Conservation (phyloP, 2,329 filamentous ascomycete genomes). For the Lecanosticta acicola region DNA sequence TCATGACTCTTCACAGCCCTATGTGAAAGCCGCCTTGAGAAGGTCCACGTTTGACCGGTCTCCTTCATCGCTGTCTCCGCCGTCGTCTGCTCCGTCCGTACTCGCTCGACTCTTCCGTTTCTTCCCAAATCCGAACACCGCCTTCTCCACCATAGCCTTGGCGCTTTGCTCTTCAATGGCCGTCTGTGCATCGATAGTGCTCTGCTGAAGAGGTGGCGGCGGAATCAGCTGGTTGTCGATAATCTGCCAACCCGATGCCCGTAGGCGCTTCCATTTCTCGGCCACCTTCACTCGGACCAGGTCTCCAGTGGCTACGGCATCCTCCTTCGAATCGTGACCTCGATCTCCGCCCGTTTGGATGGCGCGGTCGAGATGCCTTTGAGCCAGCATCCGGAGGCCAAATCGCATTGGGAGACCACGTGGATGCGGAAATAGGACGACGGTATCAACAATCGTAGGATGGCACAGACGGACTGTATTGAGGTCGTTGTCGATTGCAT, state of each 20-base stretch:
- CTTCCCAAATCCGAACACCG: constrained; percentile 3
- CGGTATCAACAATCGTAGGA: constrained; percentile 77
- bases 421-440: constrained; percentile 74
- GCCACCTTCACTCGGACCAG: constrained; percentile 67
- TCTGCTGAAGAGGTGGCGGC: constrained; percentile 7
- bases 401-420: constrained; percentile 70
- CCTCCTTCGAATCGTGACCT: constrained; percentile 90
- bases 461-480: constrained; percentile 82
- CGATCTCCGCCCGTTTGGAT: constrained; percentile 66
- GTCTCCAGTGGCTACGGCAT: constrained; percentile 83
- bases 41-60: no score
- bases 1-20: no score
- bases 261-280: constrained; percentile 64
- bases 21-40: no score
- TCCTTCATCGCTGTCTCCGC: not conserved
- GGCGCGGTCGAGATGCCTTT: constrained; percentile 61
- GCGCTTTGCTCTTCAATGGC: constrained; percentile 2
- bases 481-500: constrained; percentile 92
- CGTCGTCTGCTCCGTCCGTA: constrained; percentile 5
- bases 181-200: not conserved
- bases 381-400: constrained; percentile 69
- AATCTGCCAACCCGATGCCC: constrained; percentile 61
- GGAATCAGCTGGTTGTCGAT: constrained; percentile 42
- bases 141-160: constrained; percentile 1
- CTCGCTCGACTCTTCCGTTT: constrained; percentile 14